phyloP scores from a whole-genome alignment of 2,329 filamentous ascomycete genomes.

The Fusarium dlaminii region DNA sequence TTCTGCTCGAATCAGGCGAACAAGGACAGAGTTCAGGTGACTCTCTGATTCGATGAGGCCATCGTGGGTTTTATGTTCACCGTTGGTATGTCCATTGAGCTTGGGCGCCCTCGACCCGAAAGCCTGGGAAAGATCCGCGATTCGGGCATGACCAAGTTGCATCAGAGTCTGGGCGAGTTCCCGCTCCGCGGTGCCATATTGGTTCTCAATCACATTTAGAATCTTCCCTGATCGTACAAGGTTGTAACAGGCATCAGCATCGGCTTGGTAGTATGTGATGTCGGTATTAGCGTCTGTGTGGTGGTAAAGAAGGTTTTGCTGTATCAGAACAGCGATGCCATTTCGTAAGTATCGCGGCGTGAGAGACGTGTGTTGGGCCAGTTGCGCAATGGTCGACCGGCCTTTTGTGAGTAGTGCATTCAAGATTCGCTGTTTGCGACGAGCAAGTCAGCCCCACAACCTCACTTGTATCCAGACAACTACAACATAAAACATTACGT shows the following conservation, averaged over 20 bases:
- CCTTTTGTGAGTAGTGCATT: constrained; percentile 80
- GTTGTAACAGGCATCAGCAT: constrained; percentile 81
- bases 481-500: constrained; percentile 52
- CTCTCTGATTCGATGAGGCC: constrained; percentile 55
- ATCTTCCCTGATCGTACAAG: constrained; percentile 85
- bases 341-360: constrained; percentile 79
- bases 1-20: constrained; percentile 69
- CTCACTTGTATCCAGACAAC: constrained; percentile 4
- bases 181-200: constrained; percentile 78
- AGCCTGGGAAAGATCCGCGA: constrained; percentile 74
- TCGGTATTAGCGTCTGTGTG: constrained; percentile 70
- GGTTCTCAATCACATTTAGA: constrained; percentile 75
- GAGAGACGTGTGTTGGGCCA: constrained; percentile 78
- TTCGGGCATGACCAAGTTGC: constrained; percentile 78
- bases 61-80: constrained; percentile 44
- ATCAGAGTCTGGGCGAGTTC: constrained; percentile 80
- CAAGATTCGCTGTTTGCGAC: constrained; percentile 77
- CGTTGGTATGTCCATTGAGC: constrained; percentile 49
- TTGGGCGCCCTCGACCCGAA: constrained; percentile 57
- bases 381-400: constrained; percentile 74
- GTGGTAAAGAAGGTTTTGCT: constrained; percentile 87
- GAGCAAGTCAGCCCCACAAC: constrained; percentile 43
- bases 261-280: constrained; percentile 83
- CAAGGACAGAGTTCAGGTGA: constrained; percentile 61
- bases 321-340: constrained; percentile 84